phyloP scores from a whole-genome alignment of 2,329 filamentous ascomycete species.

The Diplodia corticola region DNA sequence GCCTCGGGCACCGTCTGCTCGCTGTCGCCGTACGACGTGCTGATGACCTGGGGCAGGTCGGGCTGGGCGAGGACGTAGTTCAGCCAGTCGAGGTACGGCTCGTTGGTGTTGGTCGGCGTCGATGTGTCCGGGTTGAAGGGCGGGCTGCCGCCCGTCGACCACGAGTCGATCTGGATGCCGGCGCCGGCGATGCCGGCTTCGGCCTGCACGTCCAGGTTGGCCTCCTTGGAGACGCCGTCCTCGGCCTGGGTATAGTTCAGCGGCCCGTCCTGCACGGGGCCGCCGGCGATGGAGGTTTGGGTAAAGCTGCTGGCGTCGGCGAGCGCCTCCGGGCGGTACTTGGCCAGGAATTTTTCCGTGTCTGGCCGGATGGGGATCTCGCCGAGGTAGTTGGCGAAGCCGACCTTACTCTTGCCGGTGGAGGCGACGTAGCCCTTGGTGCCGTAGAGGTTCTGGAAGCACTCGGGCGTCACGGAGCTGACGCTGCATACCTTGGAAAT shows the following conservation, averaged over 20 bases:
- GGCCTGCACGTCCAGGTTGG: constrained; percentile 62
- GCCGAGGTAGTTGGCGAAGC: constrained; percentile 56
- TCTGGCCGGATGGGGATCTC: constrained; percentile 55
- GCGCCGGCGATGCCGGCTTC: constrained; percentile 57
- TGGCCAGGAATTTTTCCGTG: constrained; percentile 47
- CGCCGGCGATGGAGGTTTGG: constrained; percentile 33
- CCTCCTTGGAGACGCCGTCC: constrained; percentile 52
- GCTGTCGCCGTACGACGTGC: constrained; percentile 66
- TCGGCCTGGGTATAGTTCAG: background rate
- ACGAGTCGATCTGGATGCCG: constrained; percentile 55
- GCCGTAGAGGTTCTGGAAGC: constrained; percentile 56
- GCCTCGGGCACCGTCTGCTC: constrained; percentile 63
- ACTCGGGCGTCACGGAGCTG: constrained; percentile 52
- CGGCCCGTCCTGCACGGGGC: constrained; percentile 26
- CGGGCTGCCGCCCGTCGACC: constrained; percentile 58
- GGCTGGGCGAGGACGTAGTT: constrained; percentile 58
- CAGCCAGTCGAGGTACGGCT: constrained; percentile 62
- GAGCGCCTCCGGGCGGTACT: constrained; percentile 54
- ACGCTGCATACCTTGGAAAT: constrained; percentile 27
- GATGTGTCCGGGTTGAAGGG: constrained; percentile 49
- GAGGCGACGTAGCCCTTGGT: constrained; percentile 55
- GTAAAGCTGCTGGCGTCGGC: constrained; percentile 51
- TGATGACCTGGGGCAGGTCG: constrained; percentile 64
- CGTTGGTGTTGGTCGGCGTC: constrained; percentile 31
- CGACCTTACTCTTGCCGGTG: constrained; percentile 49